Base-by-base conservation (phyloP, 306 rosid species). In the Malus asiatica region DNA sequence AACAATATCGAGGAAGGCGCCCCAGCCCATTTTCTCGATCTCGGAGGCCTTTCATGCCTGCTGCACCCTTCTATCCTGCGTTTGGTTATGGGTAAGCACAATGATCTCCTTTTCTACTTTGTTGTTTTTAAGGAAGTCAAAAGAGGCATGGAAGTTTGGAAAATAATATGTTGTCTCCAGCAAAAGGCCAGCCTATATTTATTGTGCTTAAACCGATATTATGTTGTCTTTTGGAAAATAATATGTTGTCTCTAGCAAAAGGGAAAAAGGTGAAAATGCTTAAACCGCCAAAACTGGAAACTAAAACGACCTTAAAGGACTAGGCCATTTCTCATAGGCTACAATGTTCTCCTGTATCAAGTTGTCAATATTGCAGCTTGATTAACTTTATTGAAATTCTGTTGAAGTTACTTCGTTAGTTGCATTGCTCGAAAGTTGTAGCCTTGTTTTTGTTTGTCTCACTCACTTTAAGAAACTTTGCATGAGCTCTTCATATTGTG, bases 1-100 rank as follows among this genome's bases (percentile, higher is more conserved):
- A 90, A 77, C 98, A 88, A 84, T 90, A 80, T 79, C 86, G 83
- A 72, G 98, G 98, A 86, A 88, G 98, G 87, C 85, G 97, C 61
- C 88, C 97, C 4, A 66, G 48, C 76, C 79, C 91, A 22, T 86
- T 66, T 76, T 76, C 87, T 73, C 90, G 92, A 66, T 76, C 89
- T 73, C 85, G 99, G 76, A 87, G 97, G 90, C 91, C 99, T 73
- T 92, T 88, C 84, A 84, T 87, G 80, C 91, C 99, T 69, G 60
- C 93, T 66, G 75, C 83, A 10, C 88, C 93, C 61, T 92, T 93
- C 82, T 95, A 75, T 86, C 90, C 98, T 67, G 70, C 93, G 3
- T 89, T 88, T 87, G 90, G 90, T 76, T 92, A 90, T 79, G 99
- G 93, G 97, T 95, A 79, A 90, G 93, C 76, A 27, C 58, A 18